Conservation (phyloP, 2,329 filamentous ascomycete species). For the Aspergillus tubingensis region DNA sequence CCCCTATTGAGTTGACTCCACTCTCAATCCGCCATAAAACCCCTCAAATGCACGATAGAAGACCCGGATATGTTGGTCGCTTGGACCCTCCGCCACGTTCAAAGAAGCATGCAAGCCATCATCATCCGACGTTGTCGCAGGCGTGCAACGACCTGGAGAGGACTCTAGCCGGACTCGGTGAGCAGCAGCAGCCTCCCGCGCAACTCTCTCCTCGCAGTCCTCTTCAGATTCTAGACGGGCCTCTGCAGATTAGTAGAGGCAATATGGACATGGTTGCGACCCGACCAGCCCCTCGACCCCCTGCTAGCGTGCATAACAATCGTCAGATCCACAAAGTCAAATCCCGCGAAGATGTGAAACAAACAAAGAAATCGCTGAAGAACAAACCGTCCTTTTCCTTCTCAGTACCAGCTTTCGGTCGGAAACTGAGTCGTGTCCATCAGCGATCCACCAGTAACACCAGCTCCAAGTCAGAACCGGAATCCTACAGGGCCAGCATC, state of each 20-base stretch:
- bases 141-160: conserved; percentile 41
- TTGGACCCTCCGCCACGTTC: conserved; percentile 7
- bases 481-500: conserved; percentile 9
- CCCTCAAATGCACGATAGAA: conserved; percentile 8
- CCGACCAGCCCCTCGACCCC: conserved; percentile 34
- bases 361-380: conserved; percentile 18
- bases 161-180: conserved; percentile 31
- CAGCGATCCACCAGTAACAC: conserved; percentile 23
- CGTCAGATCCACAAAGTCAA: conserved; percentile 12
- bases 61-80: background rate
- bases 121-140: conserved; percentile 31
- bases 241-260: conserved; percentile 38
- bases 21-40: conserved; percentile 25
- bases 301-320: conserved; percentile 23
- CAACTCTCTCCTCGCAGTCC: conserved; percentile 18
- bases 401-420: conserved; percentile 19
- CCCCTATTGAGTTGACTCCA: conserved; percentile 34
- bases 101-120: conserved; percentile 13
- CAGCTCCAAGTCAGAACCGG: conserved; percentile 14
- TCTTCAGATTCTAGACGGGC: conserved; percentile 25
- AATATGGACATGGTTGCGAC: conserved; percentile 36
- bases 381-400: conserved; percentile 23
- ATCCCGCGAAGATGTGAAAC: conserved; percentile 14
- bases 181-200: conserved; percentile 2
- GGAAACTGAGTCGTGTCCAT: conserved; percentile 18